phyloP scores from a whole-genome alignment of 176 grass and related monocot genomes.

The Raddia guianensis region DNA sequence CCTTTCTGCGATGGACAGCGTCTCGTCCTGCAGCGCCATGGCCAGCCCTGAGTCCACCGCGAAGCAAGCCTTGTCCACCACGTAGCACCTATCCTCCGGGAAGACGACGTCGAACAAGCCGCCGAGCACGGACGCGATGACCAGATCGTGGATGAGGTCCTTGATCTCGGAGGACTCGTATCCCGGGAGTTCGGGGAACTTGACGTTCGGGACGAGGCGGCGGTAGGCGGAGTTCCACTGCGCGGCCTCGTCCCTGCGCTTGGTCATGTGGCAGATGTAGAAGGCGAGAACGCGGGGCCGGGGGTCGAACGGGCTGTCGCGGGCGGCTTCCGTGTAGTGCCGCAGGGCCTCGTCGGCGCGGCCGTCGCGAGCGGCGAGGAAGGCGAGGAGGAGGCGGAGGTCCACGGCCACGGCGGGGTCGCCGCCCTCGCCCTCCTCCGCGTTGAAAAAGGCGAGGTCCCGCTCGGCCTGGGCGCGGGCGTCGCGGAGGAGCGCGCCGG shows the following conservation, averaged over 20 bases:
- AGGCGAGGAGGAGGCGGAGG: conserved; percentile 42
- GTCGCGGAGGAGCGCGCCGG: conserved; percentile 12
- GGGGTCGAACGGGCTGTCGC: conserved; percentile 33
- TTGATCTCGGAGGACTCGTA: neutral
- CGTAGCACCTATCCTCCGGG: neutral
- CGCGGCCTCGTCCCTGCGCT: neutral
- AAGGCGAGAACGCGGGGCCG: conserved; percentile 1
- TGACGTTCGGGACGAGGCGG: conserved; percentile 19
- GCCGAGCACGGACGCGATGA: conserved; percentile 13
- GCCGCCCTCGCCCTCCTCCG: neutral
- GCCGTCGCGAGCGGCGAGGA: conserved; percentile 29
- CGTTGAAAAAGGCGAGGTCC: neutral
- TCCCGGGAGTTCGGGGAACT: neutral
- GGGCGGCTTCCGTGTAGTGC: conserved; percentile 31
- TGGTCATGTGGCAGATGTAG: neutral
- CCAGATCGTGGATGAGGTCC: conserved; percentile 30
- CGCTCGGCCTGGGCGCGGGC: conserved; percentile 27
- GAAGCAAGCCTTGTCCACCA: neutral
- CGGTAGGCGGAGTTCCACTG: conserved; percentile 1
- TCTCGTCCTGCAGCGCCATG: conserved; percentile 20
- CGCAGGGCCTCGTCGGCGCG: conserved; percentile 13
- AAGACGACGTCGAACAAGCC: neutral
- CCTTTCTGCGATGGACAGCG: conserved; percentile 5
- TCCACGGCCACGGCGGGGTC: conserved; percentile 4
- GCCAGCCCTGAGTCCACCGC: conserved; percentile 10